A percentile compares a stretch with the other conserved stretches of the same genome.
Evolutionary conservation across 1,284 basidiomycete species (phyloP).

Genomic region (Psilocybe mexicana): DNA sequence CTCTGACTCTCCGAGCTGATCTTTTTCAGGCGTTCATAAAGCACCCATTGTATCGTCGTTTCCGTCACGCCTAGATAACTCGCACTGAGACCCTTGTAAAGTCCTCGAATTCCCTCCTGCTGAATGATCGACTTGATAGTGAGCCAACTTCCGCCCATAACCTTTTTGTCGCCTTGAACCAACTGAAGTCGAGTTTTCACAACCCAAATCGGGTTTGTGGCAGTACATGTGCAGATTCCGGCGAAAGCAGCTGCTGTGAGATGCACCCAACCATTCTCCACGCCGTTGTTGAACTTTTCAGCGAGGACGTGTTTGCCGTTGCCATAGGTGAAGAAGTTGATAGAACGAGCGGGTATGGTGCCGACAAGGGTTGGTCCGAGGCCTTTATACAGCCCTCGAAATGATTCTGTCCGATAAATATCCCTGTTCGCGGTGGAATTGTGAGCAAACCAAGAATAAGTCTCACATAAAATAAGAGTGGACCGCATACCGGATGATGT

Average conservation of each 20-base stretch:
- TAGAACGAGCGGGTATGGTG: slow-evolving; percentile 92
- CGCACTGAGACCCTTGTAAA: slow-evolving; percentile 95
- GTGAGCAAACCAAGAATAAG: not conserved
- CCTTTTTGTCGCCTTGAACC: slow-evolving; percentile 26
- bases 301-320: slow-evolving; percentile 95
- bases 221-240: slow-evolving; percentile 84
- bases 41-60: slow-evolving; percentile 96
- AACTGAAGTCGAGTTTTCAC: slow-evolving; percentile 96
- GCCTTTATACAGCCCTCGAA: slow-evolving; percentile 91
- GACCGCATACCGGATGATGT: slow-evolving; percentile 76
- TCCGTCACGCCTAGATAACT: slow-evolving; percentile 97
- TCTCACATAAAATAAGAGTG: not conserved
- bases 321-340: slow-evolving; percentile 98
- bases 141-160: slow-evolving; percentile 56
- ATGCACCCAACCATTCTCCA: slow-evolving; percentile 86
- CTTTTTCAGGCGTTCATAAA: slow-evolving; percentile 88
- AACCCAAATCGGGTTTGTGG: slow-evolving; percentile 98
- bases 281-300: slow-evolving; percentile 77
- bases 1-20: slow-evolving; percentile 59
- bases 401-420: slow-evolving; percentile 89
- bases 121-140: slow-evolving; percentile 76
- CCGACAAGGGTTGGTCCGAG: slow-evolving; percentile 94
- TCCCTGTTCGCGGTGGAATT: slow-evolving; percentile 59
- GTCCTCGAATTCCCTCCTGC: slow-evolving; percentile 84
- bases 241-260: slow-evolving; percentile 86